A percentile compares a stretch with the other conserved stretches of the same genome.
Evolutionary conservation across 2,329 filamentous ascomycete genomes (phyloP).

Genomic region (Annulohypoxylon truncatum): DNA sequence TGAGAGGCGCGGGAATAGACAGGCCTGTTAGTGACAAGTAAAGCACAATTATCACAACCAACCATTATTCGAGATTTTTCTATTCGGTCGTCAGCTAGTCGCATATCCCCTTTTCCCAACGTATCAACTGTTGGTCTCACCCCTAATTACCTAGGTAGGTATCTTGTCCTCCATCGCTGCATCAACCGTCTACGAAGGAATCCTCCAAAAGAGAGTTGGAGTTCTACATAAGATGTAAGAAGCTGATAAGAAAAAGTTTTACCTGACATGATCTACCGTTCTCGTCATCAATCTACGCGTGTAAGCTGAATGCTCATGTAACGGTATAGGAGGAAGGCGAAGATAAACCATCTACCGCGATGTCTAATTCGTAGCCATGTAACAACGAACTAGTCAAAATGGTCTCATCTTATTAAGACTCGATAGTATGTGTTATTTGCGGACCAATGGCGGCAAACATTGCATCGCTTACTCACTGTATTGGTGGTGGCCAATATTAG

Average conservation of each 20-base stretch:
- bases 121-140: conserved; percentile 32
- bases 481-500: conserved; percentile 29
- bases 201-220: neutral
- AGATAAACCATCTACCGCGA: conserved; percentile 12
- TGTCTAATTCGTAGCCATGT: neutral
- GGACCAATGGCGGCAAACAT: conserved; percentile 22
- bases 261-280: conserved; percentile 13
- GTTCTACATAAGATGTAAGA: neutral
- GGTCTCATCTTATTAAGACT: conserved; percentile 15
- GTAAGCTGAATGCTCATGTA: conserved; percentile 10
- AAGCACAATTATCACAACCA: conserved; percentile 15
- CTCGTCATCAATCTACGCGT: conserved; percentile 11
- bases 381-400: neutral
- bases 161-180: neutral
- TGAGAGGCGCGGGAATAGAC: conserved; percentile 25
- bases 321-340: conserved; percentile 2
- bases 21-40: conserved; percentile 24
- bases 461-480: conserved; percentile 33
- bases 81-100: conserved; percentile 29
- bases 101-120: conserved; percentile 28
- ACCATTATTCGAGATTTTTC: neutral
- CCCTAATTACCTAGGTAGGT: too few relatives aligned
- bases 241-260: neutral
- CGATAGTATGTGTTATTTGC: conserved; percentile 14
- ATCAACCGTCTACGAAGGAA: neutral